Evolutionary conservation across 2,329 filamentous ascomycete species (phyloP), one percentile per base, ranked within the genome.

Genomic region (Fusarium armeniacum): DNA sequence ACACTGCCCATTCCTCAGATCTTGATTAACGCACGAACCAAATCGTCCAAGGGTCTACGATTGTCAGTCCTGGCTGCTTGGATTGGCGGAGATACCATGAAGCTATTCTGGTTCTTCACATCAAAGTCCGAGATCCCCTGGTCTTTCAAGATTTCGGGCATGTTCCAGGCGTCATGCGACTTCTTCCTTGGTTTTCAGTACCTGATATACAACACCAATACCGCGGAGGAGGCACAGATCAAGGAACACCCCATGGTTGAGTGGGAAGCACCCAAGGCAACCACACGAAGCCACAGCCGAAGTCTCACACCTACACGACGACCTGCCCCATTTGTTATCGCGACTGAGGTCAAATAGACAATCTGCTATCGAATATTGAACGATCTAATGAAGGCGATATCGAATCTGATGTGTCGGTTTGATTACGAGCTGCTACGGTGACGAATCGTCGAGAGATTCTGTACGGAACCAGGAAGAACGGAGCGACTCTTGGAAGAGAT

Each of bases 81-180:
- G 93, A 82, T 97, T 55, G 81, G 91, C 4, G 93, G 93, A 65
- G 93, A 97, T 79, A 84, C 87, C 11, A 93, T 96, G 90, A 97
- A 97, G 85, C 91, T 95, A 86, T 92, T 93, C 75, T 91, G 89
- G 89, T 96, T 95, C 82, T 91, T 94, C 65, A 92, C 90, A 3
- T 87, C 90, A 2, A 87, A 85, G 2, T 87, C 87, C 6, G 83
- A 86, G 74, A 93, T 96, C 33, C 92, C 93, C 0, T 86, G 86
- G 85, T 89, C 91, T 2, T 97, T 96, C 80, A 95, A 95, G 82
- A 80, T 93, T 22, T 95, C 92, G 76, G 93, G 91, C 70, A 84
- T 93, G 58, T 94, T 96, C 80, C 93, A 96, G 83, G 91, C 92
- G 22, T 83, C 82, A 24, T 95, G 93, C 80, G 93, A 97, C 81